Percentiles rank a stretch among this genome's conserved stretches.
Conservation (phyloP, 2,329 filamentous ascomycete genomes). For the Verticillium nonalfalfae region DNA sequence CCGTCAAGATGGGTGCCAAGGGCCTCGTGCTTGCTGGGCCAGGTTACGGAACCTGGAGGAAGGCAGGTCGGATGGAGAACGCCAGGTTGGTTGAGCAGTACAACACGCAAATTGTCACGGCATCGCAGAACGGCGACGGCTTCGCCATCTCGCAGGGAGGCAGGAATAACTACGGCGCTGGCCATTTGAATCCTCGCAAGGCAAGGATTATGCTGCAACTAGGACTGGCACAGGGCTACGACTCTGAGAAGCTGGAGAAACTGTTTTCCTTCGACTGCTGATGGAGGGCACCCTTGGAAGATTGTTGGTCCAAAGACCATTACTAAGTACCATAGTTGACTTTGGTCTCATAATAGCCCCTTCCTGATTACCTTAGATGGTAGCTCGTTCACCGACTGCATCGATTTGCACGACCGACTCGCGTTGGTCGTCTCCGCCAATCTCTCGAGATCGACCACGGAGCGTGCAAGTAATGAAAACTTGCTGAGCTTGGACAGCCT, state of each 20-base stretch:
- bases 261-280: conserved; percentile 7
- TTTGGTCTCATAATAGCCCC: no score
- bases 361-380: no score
- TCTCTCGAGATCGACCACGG: no score
- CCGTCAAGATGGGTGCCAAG: conserved; percentile 41
- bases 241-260: conserved; percentile 5
- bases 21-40: conserved; percentile 51
- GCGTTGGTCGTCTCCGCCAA: no score
- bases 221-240: conserved; percentile 15
- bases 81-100: conserved; percentile 35
- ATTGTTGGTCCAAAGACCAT: not conserved
- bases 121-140: conserved; percentile 43
- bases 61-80: conserved; percentile 29
- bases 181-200: conserved; percentile 47
- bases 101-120: conserved; percentile 42
- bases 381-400: no score
- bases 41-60: conserved; percentile 44
- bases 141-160: conserved; percentile 35
- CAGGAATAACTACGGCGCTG: conserved; percentile 39
- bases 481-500: not conserved
- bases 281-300: not conserved
- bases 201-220: conserved; percentile 44
- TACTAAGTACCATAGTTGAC: no score
- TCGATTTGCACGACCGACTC: no score
- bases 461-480: no score